Evolutionary conservation across 495 filamentous ascomycete genomes (phyloP), one percentile per base, ranked within the genome.

Genomic region (Podospora conica): DNA sequence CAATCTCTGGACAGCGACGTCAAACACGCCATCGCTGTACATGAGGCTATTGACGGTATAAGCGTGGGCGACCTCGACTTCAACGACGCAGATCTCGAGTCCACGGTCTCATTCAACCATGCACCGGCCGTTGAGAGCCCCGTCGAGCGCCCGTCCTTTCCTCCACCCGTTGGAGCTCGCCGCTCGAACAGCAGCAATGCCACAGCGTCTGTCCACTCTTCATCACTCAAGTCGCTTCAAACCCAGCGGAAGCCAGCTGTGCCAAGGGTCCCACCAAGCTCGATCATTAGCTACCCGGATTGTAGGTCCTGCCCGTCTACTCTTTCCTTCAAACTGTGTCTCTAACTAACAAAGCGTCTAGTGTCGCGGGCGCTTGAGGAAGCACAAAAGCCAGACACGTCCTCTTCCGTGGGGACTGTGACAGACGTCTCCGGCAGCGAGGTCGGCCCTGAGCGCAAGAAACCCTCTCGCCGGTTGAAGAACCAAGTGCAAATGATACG

Each of bases 321-420:
- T 55, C 40, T 23, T 15, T 29, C n/a, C 58, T 60, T 66, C 48
- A 11, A 20, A 2, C 22, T 10, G 29, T 68, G 11, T 56, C 23
- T 74, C 70, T 75, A 74, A 74, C 68, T 74, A 69, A 74, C 25
- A 67, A 90, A 28, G 86, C 86, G 82, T 74, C 75, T 88, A 91
- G 89, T 90, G 73, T 87, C 85, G 71, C 82, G 80, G 58, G 76
- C 71, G 1, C 63, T 81, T 10, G 64, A 72, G 3, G 66, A 63
- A 11, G 27, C 71, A 7, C 53, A 63, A 28, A 40, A 65, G 6
- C 23, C 55, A 6, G n/a, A 24, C 7, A 48, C 48, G 15, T 55
- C 58, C n/a, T 31, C 31, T 11, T 48, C 40, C 6, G 6, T n/a
- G 40, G 40, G 2, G 9, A 7, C 40, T 3, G 18, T n/a, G 29